Percentiles rank a stretch among this genome's conserved stretches.
Evolutionary conservation across 2,329 filamentous ascomycete species (phyloP).

Genomic region (Aspergillus oerlinghausenensis): DNA sequence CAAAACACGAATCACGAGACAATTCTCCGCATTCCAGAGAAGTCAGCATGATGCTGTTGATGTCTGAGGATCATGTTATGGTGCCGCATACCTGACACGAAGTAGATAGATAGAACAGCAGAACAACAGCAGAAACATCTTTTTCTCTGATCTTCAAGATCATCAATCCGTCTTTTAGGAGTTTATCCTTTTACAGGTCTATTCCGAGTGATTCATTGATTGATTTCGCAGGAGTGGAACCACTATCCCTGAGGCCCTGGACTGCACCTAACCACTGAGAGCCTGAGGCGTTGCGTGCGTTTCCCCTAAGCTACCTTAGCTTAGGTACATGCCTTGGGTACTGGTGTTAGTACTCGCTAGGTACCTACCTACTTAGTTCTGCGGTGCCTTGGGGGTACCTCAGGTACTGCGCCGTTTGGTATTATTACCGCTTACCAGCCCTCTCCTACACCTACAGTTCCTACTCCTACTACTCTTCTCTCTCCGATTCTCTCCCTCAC

Average conservation of each 20-base stretch:
- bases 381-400: background rate
- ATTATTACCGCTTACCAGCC: background rate
- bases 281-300: too few relatives aligned
- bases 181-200: too few relatives aligned
- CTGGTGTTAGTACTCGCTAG: background rate
- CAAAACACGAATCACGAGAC: background rate
- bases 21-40: slow-evolving; percentile 8
- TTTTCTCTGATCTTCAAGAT: background rate
- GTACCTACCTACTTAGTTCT: background rate
- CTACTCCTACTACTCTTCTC: background rate
- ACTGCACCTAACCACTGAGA: background rate
- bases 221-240: background rate
- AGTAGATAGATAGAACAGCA: background rate
- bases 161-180: background rate
- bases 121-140: background rate
- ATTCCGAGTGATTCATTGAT: background rate
- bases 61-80: background rate
- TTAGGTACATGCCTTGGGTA: too few relatives aligned
- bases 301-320: too few relatives aligned
- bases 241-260: background rate
- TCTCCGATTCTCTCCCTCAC: slow-evolving; percentile 2
- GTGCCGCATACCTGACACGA: background rate
- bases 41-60: background rate
- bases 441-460: background rate
- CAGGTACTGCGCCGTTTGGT: background rate